A percentile compares a stretch with the other conserved stretches of the same genome.
Evolutionary conservation across 176 grass and related monocot species (phyloP).

Genomic region (Avena sativa): DNA sequence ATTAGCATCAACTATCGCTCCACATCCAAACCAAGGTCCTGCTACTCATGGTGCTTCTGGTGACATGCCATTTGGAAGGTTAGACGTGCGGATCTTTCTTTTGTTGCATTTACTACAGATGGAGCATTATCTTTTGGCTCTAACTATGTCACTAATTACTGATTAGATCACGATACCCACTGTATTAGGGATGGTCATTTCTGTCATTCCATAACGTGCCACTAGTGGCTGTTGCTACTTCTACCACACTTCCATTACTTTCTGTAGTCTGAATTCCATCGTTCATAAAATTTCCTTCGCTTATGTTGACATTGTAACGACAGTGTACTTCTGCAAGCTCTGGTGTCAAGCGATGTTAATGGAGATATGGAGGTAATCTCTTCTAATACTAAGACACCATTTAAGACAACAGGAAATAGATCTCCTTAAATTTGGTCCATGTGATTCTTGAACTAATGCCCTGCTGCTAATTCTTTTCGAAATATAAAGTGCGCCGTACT

Average conservation of each 20-base stretch:
- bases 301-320: conserved; percentile 52
- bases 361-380: conserved; percentile 82
- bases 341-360: conserved; percentile 79
- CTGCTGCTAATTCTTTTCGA: conserved; percentile 24
- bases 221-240: conserved; percentile 11
- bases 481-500: conserved; percentile 12
- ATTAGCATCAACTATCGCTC: conserved; percentile 81
- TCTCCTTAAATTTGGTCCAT: conserved; percentile 27
- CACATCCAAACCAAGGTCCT: conserved; percentile 57
- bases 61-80: conserved; percentile 97
- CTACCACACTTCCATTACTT: conserved; percentile 26
- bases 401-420: neutral
- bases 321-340: conserved; percentile 89
- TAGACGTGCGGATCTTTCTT: conserved; percentile 35
- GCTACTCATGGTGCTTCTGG: conserved; percentile 32
- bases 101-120: conserved; percentile 24
- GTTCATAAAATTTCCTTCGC: conserved; percentile 22
- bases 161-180: neutral
- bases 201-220: conserved; percentile 1
- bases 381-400: conserved; percentile 30
- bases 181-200: conserved; percentile 17
- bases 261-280: conserved; percentile 26
- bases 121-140: neutral
- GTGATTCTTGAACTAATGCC: conserved; percentile 7
- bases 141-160: neutral